Percentiles rank a stretch among this genome's conserved stretches.
Conservation (phyloP, 345 rosid species). For the Mangifera indica region DNA sequence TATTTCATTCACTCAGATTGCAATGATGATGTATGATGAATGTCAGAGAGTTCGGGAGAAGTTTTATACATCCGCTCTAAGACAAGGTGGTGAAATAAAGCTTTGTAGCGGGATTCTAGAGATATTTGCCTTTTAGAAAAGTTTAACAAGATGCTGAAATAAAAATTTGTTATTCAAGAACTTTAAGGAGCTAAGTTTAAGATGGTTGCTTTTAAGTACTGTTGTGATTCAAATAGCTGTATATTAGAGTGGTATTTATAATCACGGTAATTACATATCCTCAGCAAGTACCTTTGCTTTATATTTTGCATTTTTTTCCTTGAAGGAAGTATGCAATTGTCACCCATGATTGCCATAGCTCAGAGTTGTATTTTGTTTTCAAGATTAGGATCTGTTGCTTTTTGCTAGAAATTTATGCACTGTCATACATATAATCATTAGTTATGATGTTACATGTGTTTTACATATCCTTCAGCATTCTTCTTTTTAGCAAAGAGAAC, state of each 20-base stretch:
- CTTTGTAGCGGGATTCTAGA: constrained; percentile 30
- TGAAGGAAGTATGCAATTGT: background rate
- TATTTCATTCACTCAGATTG: constrained; percentile 80
- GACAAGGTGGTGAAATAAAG: constrained; percentile 58
- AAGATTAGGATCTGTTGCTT: no score
- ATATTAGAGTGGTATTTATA: background rate
- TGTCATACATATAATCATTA: no score
- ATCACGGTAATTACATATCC: background rate
- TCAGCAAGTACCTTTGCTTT: background rate
- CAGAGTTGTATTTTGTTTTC: no score
- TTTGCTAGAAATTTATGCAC: no score
- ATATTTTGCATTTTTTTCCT: background rate
- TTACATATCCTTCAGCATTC: no score
- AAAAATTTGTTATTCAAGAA: constrained; percentile 13
- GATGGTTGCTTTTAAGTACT: background rate
- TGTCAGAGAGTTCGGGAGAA: constrained; percentile 48
- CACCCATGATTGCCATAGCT: no score
- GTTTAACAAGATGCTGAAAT: constrained; percentile 14
- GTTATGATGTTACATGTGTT: no score
- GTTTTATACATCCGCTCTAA: constrained; percentile 55
- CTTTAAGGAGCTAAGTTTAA: constrained; percentile 4
- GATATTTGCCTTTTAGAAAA: constrained; percentile 25
- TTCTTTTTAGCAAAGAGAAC: no score
- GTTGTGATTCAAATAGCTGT: constrained; percentile 9
- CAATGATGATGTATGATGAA: constrained; percentile 97